Conservation (phyloP, 1,284 basidiomycete genomes). For the Fomitopsis pinicola region DNA sequence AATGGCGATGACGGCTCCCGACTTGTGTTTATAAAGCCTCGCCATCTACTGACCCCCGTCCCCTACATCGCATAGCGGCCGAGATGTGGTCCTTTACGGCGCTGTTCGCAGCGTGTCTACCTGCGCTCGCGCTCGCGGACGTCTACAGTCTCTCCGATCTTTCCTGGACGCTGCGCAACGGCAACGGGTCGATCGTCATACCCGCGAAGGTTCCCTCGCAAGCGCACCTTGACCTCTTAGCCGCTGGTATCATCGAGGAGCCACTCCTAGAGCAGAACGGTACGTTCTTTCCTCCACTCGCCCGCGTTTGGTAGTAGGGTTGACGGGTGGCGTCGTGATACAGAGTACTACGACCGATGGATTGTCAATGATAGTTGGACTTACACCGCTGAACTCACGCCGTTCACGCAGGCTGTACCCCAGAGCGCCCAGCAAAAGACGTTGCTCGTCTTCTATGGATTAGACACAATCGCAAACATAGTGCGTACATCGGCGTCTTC, state of each 20-base stretch:
- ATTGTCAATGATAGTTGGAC: slow-evolving; percentile 59
- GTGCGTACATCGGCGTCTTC: slow-evolving; percentile 17
- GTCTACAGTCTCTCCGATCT: slow-evolving; percentile 42
- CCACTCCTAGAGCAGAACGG: slow-evolving; percentile 53
- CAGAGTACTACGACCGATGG: slow-evolving; percentile 57
- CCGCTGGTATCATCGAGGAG: slow-evolving; percentile 51
- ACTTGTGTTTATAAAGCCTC: neutral
- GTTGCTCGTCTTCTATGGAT: slow-evolving; percentile 54
- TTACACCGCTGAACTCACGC: slow-evolving; percentile 50
- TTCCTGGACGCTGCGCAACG: slow-evolving; percentile 48
- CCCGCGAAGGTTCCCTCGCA: slow-evolving; percentile 51
- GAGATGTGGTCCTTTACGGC: slow-evolving; percentile 5
- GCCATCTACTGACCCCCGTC: neutral
- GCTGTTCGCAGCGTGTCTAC: slow-evolving; percentile 14
- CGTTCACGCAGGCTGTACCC: slow-evolving; percentile 28
- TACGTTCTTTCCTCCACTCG: slow-evolving; percentile 11
- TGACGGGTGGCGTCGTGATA: neutral
- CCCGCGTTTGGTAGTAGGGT: neutral
- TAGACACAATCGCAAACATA: slow-evolving; percentile 57
- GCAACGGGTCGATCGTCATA: slow-evolving; percentile 50
- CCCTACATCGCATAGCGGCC: neutral
- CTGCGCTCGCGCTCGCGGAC: slow-evolving; percentile 20
- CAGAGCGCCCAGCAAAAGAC: slow-evolving; percentile 22
- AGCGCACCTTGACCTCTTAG: slow-evolving; percentile 49
- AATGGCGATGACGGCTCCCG: neutral